Evolutionary conservation across 768 basidiomycete species (phyloP).

Genomic region (Lactarius tabidus): DNA sequence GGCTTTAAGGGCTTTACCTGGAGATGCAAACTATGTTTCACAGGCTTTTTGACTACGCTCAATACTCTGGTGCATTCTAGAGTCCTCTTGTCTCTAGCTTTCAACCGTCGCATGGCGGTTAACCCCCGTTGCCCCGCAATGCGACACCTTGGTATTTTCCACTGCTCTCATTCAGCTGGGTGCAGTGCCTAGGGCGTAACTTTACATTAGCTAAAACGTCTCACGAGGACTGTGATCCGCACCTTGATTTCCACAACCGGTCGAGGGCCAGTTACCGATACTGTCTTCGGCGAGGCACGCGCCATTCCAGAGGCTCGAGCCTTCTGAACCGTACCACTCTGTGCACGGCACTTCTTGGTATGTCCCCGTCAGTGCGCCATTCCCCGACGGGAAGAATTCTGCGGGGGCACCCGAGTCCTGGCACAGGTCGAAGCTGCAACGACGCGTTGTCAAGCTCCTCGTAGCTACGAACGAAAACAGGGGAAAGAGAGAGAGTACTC

Average conservation of each 20-base stretch:
- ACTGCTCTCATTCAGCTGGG: background rate
- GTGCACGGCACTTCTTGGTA: slow-evolving; percentile 55
- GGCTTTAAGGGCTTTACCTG: background rate
- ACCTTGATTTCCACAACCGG: slow-evolving; percentile 57
- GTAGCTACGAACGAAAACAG: background rate
- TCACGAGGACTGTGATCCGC: background rate
- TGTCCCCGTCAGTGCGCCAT: slow-evolving; percentile 50
- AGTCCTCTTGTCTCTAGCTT: background rate
- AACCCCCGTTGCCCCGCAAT: background rate
- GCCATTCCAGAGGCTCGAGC: slow-evolving; percentile 42
- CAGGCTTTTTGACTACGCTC: background rate
- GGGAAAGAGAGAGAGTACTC: slow-evolving; percentile 25
- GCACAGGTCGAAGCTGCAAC: slow-evolving; percentile 54
- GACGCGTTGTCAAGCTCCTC: background rate
- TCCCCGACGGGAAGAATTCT: slow-evolving; percentile 53
- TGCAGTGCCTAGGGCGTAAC: background rate
- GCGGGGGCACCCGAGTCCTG: slow-evolving; percentile 49
- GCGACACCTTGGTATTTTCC: background rate
- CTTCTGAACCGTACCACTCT: slow-evolving; percentile 53
- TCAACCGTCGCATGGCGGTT: background rate
- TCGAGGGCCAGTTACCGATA: slow-evolving; percentile 47
- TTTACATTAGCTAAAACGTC: background rate
- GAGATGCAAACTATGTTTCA: background rate
- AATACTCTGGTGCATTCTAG: background rate
- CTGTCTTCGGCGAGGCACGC: slow-evolving; percentile 49